Base-by-base conservation (phyloP, 352 stramenopile genomes). In the Phytopythium vexans region DNA sequence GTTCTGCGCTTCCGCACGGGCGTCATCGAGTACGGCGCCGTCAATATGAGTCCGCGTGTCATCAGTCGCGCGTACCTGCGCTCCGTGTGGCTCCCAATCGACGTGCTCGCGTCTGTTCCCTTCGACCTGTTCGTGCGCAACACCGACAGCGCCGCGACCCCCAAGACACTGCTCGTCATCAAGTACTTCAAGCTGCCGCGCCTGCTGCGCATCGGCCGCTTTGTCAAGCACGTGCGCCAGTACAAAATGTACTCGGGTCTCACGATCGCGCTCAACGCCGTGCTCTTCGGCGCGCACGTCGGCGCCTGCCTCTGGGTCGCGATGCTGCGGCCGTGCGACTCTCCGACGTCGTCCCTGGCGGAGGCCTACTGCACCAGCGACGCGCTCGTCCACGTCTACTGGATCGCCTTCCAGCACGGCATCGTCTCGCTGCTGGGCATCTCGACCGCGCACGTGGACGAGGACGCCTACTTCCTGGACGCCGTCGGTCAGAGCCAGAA, bases 121-220 rank as follows among this genome's bases (percentile, higher is more conserved):
- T 82, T 86, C 44, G 77, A 88, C 41, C 71, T 74, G 31, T 68
- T 88, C 41, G 49, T 86, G 33, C 58, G 74, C 14, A 45, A 58
- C 3, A 45, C 52, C 2, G 62, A 65, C 52, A 60, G 46, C 6
- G 58, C 72, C 34, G 74, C 74, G 9, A 88, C 74, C 2, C 77
- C 74, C 12, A 85, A 88, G 53, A 82, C 72, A 14, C 71, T 88
- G 58, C 85, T 86, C 51, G 75, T 85, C 62, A 79, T 88, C 48
- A 88, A 86, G 65, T 88, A 88, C 55, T 67, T 88, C 35, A 88
- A 88, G 43, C 56, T 88, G 14, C 77, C 77, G 1, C 64, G 73
- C 1, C 49, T 88, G 12, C 62, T 88, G 21, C 77, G 77, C 5
- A 70, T 88, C 33, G 77, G 77, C 1, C 74, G 77, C 3, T 73